Evolutionary conservation across 2,329 filamentous ascomycete species (phyloP).

Genomic region (Penicillium brevicompactum): DNA sequence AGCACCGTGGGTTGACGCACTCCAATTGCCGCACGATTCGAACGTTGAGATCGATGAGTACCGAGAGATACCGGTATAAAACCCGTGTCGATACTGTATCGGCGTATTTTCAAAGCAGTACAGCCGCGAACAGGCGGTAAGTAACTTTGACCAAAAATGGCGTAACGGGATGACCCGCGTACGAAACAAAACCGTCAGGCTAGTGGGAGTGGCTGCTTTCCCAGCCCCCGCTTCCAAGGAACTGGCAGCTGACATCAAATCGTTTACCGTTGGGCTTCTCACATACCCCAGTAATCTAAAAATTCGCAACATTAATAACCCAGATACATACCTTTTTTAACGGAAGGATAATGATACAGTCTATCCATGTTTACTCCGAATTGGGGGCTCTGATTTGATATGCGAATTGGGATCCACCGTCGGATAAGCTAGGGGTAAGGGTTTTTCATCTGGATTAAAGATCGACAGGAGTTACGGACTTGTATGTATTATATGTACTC

Average conservation of each 20-base stretch:
- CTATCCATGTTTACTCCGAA: too few species aligned
- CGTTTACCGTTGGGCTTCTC: neutral
- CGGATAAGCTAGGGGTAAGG: slow-evolving; percentile 16
- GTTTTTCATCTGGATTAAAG: slow-evolving; percentile 2
- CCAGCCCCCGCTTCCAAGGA: slow-evolving; percentile 1
- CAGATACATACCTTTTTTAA: too few species aligned
- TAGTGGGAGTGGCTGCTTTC: neutral
- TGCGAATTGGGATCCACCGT: slow-evolving; percentile 3
- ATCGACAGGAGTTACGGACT: slow-evolving; percentile 10
- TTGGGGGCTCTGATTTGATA: neutral
- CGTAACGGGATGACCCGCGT: slow-evolving; percentile 25
- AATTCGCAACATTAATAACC: neutral
- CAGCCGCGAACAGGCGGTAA: neutral
- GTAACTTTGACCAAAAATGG: slow-evolving; percentile 3
- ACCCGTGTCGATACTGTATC: neutral
- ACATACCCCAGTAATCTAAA: neutral
- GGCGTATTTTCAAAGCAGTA: neutral
- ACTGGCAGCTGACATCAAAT: slow-evolving; percentile 1
- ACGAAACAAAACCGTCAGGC: neutral
- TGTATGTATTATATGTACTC: too few species aligned
- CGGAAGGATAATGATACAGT: too few species aligned
- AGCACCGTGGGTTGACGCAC: neutral
- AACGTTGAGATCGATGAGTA: neutral
- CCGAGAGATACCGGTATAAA: slow-evolving; percentile 1
- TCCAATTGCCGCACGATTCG: neutral